Evolutionary conservation across 805 yeast species (phyloP).

Genomic region (Pichia scutulata): DNA sequence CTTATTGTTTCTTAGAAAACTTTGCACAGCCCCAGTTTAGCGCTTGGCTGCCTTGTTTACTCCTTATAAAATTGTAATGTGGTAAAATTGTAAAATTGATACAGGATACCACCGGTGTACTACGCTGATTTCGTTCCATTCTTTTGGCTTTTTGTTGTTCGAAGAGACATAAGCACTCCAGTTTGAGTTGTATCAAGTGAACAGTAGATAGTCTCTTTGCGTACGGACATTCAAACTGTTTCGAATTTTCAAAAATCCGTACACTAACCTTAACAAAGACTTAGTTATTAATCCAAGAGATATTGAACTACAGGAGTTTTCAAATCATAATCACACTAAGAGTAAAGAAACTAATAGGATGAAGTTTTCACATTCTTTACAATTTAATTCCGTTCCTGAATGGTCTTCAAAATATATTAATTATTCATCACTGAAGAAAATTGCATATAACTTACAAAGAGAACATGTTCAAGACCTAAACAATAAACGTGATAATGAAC

Average conservation of each 20-base stretch:
- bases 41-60: background rate
- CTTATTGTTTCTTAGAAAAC: background rate
- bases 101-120: too few relatives aligned
- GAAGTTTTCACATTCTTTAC: constrained; percentile 94
- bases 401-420: constrained; percentile 93
- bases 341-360: constrained; percentile 30
- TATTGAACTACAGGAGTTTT: constrained; percentile 2
- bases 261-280: background rate
- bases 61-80: too few relatives aligned
- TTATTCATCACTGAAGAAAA: constrained; percentile 78
- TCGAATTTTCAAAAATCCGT: background rate
- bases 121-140: too few relatives aligned
- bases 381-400: constrained; percentile 96
- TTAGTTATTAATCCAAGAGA: background rate
- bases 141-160: background rate
- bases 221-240: background rate
- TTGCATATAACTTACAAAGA: constrained; percentile 75
- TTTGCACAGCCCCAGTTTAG: background rate
- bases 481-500: constrained; percentile 18
- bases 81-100: background rate
- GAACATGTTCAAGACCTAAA: constrained; percentile 34
- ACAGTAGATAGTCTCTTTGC: background rate
- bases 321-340: background rate
- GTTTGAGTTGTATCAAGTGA: background rate
- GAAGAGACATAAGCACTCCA: background rate